Evolutionary conservation across 495 filamentous ascomycete genomes (phyloP), one percentile per base, ranked within the genome.

Genomic region (Immersiella caudata): DNA sequence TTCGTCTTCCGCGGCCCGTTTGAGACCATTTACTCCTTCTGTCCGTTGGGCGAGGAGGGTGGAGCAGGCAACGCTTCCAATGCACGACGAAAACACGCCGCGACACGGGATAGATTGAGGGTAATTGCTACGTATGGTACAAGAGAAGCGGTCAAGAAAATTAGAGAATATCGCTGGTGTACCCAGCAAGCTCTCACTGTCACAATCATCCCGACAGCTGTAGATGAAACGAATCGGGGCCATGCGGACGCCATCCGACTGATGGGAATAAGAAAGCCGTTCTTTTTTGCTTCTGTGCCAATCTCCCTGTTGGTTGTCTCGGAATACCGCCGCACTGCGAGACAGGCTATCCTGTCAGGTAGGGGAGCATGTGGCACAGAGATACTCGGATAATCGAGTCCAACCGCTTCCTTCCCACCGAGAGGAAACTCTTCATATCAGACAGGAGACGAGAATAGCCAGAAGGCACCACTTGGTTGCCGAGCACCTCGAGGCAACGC

Each of bases 41-140:
- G 8, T 6, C 24, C 59, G 35, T 46, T 2, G 40, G 40, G 11
- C 9, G 5, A 12, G 26, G 25, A n/a, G 27, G 18, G 40, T 3
- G 14, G 46, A 29, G 36, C 18, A 8, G 14, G 60, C 46, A 26
- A 18, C 49, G n/a, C 35, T 49, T 54, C 20, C 22, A 26, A 52
- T 54, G 50, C 46, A 64, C 61, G 18, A 64, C 61, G 46, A 64
- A 27, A 62, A 62, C 24, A 40, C 20, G 24, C 33, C 36, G 60
- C 60, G 40, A 62, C 60, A 62, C 60, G 33, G 60, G 36, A 62
- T 62, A 62, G 35, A 62, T 62, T 62, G 60, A 40, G 40, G 50
- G 35, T 25, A 35, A 46, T 64, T 27, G 20, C 26, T 54, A 33
- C 49, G 24, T 46, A 40, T 18, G 22, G 59, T 49, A 62, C 59